These are phyloP conservation scores for Colletotrichum gloeosporioides DNA, from an alignment of 2,329 filamentous ascomycete genomes.

Conservation along the genomic window DNA sequence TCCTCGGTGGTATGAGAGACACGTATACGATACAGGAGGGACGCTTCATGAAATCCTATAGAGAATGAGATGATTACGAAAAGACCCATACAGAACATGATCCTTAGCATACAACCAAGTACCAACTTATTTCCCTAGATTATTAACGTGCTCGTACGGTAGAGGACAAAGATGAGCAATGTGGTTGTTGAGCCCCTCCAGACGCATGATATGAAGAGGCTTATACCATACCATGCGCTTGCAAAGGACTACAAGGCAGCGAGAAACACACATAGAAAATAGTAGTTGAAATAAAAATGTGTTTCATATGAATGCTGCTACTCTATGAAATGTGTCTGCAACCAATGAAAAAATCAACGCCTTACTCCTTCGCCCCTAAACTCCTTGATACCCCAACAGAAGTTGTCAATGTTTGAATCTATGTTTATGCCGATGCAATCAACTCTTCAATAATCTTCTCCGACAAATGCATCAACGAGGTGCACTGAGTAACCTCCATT, in stretches of 20 bases:
- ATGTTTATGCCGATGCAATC: neutral
- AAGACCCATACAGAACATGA: accelerated
- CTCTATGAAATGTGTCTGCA: neutral
- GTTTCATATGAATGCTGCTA: neutral
- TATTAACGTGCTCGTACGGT: neutral
- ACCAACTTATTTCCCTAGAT: accelerated
- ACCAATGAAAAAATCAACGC: neutral
- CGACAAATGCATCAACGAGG: neutral
- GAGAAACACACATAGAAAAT: accelerated
- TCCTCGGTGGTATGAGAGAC: neutral
- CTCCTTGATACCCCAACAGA: neutral
- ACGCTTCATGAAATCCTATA: neutral
- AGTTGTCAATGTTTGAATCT: neutral
- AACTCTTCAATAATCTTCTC: slow-evolving; percentile 1
- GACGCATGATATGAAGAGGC: accelerated
- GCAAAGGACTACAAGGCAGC: neutral
- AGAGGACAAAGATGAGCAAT: neutral
- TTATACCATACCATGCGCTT: neutral
- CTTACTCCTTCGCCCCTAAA: neutral
- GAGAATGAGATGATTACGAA: neutral
- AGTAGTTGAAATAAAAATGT: neutral
- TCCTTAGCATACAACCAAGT: neutral
- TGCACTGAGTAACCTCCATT: slow-evolving; percentile 6
- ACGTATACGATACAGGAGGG: neutral
- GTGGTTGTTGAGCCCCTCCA: neutral